Evolutionary conservation across 208 protist species (phyloP), one percentile per base, ranked within the genome.

Genomic region (Wallacemonas sp.): DNA sequence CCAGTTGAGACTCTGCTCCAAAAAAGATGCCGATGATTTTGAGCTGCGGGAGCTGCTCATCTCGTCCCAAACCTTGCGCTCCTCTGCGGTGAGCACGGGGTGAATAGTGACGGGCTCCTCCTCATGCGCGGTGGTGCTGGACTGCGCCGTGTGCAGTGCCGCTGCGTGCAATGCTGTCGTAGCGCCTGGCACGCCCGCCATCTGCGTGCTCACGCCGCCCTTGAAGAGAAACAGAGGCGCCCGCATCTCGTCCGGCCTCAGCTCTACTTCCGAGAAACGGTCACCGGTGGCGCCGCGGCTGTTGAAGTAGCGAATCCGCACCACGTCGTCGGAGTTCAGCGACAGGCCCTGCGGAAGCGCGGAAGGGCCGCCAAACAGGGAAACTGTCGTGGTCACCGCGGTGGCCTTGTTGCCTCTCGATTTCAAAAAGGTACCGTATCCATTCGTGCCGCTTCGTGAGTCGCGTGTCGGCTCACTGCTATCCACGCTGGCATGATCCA

Each of bases 1-100:
- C 89, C 89, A 95, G 75, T 95, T 95, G 6, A 93, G 73, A 66
- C 79, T 93, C 75, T 90, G 80, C 77, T 92, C 85, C 5, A 93
- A 64, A 56, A 83, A 80, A 1, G 79, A 90, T 33, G 55, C 70
- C 41, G 54, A 59, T 2, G 72, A 82, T 19, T 49, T 66, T 28
- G 60, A 62, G 46, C 73, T 78, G 31, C 36, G 54, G 2, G 72
- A 77, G 56, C 46, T 53, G 39, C 65, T 56, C 34, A 76, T 68
- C 67, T 79, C 72, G 8, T 76, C 70, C 68, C 72, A 85, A 2
- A 72, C 27, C 5, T 56, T 2, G 19, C 68, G 58, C 30, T 71
- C 66, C 39, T 62, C 70, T 21, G 38, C 38, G 1, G 64, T 55
- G 6, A 47, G 21, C 2, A 68, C 60, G 44, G 41, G 12, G 27